These are phyloP conservation scores for Leishmania turanica DNA, from an alignment of 208 protist species.

Conservation along the genomic window DNA sequence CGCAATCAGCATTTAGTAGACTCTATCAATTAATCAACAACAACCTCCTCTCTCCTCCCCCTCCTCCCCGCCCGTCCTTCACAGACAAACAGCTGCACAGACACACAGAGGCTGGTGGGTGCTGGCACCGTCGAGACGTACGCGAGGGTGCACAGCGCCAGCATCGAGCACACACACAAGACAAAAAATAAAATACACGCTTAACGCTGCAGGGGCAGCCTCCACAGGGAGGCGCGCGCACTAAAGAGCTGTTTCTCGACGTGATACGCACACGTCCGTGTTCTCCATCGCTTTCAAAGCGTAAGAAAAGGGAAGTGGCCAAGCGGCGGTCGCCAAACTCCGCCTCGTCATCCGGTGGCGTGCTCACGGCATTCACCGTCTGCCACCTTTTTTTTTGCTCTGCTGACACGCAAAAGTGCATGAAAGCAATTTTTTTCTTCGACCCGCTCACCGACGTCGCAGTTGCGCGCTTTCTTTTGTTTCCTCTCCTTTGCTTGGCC, in stretches of 20 bases:
- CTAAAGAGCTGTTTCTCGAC: not conserved
- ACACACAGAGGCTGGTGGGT: not conserved
- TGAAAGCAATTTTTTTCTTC: not conserved
- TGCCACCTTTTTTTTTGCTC: not conserved
- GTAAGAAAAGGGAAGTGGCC: not conserved
- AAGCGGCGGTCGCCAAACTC: not conserved
- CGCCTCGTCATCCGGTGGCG: not conserved
- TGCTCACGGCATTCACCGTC: not conserved
- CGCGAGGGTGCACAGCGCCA: not conserved
- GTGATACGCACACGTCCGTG: not conserved
- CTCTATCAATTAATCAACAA: slow-evolving; percentile 9
- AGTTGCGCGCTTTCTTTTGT: not conserved
- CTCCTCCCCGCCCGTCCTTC: not conserved
- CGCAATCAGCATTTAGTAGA: slow-evolving; percentile 4
- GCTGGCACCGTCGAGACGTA: not conserved
- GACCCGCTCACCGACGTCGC: not conserved
- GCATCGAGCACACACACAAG: not conserved
- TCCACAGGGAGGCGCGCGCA: not conserved
- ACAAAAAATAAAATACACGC: not conserved
- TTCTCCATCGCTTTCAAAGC: not conserved
- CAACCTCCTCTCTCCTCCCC: not conserved
- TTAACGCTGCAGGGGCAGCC: not conserved
- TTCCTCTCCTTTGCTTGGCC: not conserved
- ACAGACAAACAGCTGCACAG: not conserved
- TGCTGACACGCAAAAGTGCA: not conserved